Conservation (phyloP, 164 flowering plant genomes). For the Vitis labrusca region DNA sequence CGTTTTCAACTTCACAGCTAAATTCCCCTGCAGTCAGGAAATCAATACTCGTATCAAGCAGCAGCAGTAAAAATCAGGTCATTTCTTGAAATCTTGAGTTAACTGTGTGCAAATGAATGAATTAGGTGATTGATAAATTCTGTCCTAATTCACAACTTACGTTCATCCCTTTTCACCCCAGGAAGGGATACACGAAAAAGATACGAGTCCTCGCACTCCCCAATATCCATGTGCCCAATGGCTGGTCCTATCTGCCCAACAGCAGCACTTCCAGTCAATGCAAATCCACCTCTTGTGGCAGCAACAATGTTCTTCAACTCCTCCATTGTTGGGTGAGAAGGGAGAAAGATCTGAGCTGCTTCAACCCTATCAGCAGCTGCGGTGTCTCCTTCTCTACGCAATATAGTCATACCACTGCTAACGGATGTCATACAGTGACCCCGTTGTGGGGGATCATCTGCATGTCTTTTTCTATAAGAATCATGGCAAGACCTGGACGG, state of each 20-base stretch:
- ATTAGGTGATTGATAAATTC: not conserved
- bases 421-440: conserved; percentile 13
- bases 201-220: conserved; percentile 59
- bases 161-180: conserved; percentile 65
- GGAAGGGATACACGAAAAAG: conserved; percentile 72
- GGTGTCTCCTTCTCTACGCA: conserved; percentile 7
- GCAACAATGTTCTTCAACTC: conserved; percentile 43
- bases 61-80: no score
- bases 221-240: conserved; percentile 65
- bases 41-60: not conserved
- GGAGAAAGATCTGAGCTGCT: conserved; percentile 50
- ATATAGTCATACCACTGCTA: not conserved
- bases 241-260: conserved; percentile 50
- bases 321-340: conserved; percentile 41
- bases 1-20: conserved; percentile 52
- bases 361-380: conserved; percentile 14
- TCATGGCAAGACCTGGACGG: not conserved
- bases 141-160: conserved; percentile 37
- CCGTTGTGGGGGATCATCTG: conserved; percentile 7
- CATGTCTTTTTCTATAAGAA: conserved; percentile 15
- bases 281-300: conserved; percentile 42
- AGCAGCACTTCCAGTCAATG: conserved; percentile 64
- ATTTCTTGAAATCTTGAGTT: no score
- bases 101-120: not conserved
- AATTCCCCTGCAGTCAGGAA: conserved; percentile 47